Conservation (phyloP, 208 protist genomes). For the Porcisia hertigi region DNA sequence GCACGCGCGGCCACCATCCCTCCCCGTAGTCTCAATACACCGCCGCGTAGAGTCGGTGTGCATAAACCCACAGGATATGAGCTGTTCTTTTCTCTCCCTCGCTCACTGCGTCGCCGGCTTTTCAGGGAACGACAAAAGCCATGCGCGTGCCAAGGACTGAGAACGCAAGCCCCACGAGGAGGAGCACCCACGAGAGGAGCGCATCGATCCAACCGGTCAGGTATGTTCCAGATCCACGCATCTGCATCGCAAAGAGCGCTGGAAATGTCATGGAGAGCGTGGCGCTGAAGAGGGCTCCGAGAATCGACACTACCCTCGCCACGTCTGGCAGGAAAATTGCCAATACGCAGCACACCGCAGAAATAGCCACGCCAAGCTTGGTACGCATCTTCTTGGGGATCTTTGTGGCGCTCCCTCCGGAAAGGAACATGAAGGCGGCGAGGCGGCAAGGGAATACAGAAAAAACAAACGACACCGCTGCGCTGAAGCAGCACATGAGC, state of each 20-base stretch:
- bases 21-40: background rate
- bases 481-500: conserved; percentile 76
- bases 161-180: conserved; percentile 57
- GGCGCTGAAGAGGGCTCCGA: conserved; percentile 73
- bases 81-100: background rate
- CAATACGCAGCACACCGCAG: conserved; percentile 34
- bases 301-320: conserved; percentile 59
- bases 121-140: conserved; percentile 41
- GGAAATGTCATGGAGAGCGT: conserved; percentile 83
- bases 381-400: conserved; percentile 61
- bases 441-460: conserved; percentile 75
- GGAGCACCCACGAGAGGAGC: conserved; percentile 40
- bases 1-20: background rate
- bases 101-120: background rate
- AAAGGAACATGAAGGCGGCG: conserved; percentile 71
- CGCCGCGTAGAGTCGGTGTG: background rate
- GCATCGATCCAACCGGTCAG: conserved; percentile 49
- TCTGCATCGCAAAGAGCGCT: conserved; percentile 71
- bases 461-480: conserved; percentile 70
- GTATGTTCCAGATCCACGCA: conserved; percentile 62
- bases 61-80: background rate
- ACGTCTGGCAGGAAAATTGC: conserved; percentile 75
- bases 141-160: conserved; percentile 59
- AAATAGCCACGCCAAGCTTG: conserved; percentile 46
- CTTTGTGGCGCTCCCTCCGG: conserved; percentile 50